Conservation (phyloP, 257 asterid genomes). For the Scutellaria galericulata region DNA sequence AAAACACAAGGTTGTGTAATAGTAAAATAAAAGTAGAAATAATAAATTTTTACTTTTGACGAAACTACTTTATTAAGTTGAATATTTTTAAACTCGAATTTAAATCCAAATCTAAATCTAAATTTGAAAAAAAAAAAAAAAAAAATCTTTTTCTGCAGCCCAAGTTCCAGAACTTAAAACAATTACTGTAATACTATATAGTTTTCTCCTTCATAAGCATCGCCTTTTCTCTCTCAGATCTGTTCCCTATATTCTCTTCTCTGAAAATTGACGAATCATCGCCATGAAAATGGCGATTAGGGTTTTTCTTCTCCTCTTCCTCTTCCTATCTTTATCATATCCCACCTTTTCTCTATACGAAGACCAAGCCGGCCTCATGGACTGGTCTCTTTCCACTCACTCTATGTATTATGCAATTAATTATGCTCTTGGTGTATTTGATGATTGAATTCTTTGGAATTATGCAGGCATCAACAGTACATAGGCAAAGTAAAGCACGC, state of each 20-base stretch:
- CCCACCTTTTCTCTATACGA: conserved; percentile 63
- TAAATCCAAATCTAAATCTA: neutral
- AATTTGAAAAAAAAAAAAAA: neutral
- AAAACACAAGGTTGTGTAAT: too few relatives aligned
- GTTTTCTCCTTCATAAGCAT: conserved; percentile 32
- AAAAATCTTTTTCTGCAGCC: neutral
- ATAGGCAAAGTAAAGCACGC: conserved; percentile 97
- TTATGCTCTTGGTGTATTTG: conserved; percentile 26
- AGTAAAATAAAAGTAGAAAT: too few relatives aligned
- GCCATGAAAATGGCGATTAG: conserved; percentile 82
- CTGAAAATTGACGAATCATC: conserved; percentile 36
- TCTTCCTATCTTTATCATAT: conserved; percentile 44
- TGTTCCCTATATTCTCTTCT: conserved; percentile 38
- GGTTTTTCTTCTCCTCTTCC: conserved; percentile 52
- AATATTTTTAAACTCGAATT: too few relatives aligned
- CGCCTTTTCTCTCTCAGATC: conserved; percentile 51
- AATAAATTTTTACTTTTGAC: too few relatives aligned
- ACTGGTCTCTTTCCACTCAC: conserved; percentile 58
- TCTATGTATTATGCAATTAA: conserved; percentile 4
- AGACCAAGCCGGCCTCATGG: conserved; percentile 97
- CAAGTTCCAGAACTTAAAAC: neutral
- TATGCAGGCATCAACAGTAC: conserved; percentile 90
- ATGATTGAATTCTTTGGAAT: conserved; percentile 35
- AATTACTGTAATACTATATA: conserved; percentile 5
- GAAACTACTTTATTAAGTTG: too few relatives aligned